Evolutionary conservation across 345 rosid species (phyloP), one percentile per base, ranked within the genome.

Genomic region (Aethionema arabicum): DNA sequence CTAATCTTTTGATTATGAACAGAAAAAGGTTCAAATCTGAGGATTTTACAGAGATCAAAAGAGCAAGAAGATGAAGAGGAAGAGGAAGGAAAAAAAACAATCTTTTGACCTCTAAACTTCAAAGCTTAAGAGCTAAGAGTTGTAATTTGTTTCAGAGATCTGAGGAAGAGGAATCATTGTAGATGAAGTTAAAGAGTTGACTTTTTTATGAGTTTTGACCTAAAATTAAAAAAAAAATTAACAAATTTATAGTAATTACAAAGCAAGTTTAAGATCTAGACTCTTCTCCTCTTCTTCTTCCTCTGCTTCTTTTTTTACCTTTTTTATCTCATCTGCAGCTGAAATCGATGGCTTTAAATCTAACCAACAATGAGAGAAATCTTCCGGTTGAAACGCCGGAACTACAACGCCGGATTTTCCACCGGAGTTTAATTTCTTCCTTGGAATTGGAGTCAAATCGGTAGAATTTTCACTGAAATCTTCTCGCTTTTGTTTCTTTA

Each of bases 251-350:
- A 33, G 7, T 21, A 10, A 35, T 12, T 63, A 70, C 59, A 70
- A 49, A 62, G 74, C 40, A 58, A 65, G 75, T 31, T 42, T 72
- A 44, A 72, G 75, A 65, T 72, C 71, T 11, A 72, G 65, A 72
- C n/a, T 57, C 29, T 72, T 58, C 0, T 70, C 65, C 58, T 63
- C 32, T 21, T 44, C 13, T 13, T 42, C 30, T 10, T 31, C 10
- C 40, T 58, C 51, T 7, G 11, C 55, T 9, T 44, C 52, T 21
- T 67, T 42, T 36, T 56, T 41, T 46, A 12, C 55, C 35, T 63
- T 57, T 10, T 15, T 9, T 31, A 7, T 8, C 11, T 42, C 63
- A 36, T 68, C 68, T n/a, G 47, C 49, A 63, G 56, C 42, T 41
- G 11, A 6, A 52, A 63, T 29, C 63, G 30, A 63, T 50, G 60